phyloP scores from a whole-genome alignment of 345 rosid species.

The Moricandia moricandioides region DNA sequence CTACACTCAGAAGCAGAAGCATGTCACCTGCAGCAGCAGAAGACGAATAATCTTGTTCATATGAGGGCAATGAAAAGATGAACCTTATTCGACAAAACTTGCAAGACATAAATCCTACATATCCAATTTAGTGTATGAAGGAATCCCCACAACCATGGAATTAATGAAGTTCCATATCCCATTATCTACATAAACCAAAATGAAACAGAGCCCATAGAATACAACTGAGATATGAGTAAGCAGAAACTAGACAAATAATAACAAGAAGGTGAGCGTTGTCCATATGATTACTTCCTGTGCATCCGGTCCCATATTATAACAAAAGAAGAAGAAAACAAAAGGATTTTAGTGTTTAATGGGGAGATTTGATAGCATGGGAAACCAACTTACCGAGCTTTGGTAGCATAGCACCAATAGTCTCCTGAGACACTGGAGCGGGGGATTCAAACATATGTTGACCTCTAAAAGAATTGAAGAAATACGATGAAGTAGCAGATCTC shows the following conservation, averaged over 20 bases:
- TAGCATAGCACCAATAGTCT: constrained; percentile 90
- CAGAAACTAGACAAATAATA: constrained; percentile 20
- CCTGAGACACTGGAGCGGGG: constrained; percentile 71
- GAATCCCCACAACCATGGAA: constrained; percentile 16
- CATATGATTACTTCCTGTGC: constrained; percentile 6
- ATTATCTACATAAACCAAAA: constrained; percentile 16
- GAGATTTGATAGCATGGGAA: not conserved
- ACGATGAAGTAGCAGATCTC: constrained; percentile 53
- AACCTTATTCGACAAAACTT: constrained; percentile 5
- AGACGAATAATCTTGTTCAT: constrained; percentile 26
- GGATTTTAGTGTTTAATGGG: not conserved
- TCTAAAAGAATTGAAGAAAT: constrained; percentile 79
- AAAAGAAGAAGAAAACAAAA: not conserved
- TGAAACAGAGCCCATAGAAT: constrained; percentile 1
- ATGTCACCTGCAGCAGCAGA: constrained; percentile 62
- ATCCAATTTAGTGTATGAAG: constrained; percentile 16
- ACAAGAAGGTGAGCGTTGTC: constrained; percentile 1
- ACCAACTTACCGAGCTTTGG: constrained; percentile 79
- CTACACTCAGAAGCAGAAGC: constrained; percentile 64
- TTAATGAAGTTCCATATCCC: not conserved
- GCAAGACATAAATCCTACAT: constrained; percentile 19
- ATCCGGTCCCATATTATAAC: not conserved
- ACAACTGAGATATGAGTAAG: constrained; percentile 2
- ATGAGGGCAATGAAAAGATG: constrained; percentile 10
- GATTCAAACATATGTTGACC: constrained; percentile 77